Percentiles rank a stretch among this genome's conserved stretches.
Evolutionary conservation across 164 flowering plant species (phyloP).

Genomic region (Tetracentron sinense): DNA sequence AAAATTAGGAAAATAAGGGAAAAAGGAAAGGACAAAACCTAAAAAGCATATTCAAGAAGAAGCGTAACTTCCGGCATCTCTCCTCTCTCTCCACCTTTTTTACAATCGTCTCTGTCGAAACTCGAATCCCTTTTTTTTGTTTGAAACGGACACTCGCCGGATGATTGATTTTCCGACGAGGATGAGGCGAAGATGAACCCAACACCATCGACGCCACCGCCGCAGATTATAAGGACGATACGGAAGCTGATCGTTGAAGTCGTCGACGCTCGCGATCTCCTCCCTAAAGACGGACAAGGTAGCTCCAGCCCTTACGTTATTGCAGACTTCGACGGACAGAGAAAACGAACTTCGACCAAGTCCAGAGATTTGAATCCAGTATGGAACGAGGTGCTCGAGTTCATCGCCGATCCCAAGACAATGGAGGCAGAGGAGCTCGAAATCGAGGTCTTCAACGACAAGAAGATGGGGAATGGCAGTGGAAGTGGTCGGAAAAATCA

Average conservation of each 20-base stretch:
- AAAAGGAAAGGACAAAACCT: too few relatives aligned
- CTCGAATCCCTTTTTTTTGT: too few relatives aligned
- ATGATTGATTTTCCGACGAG: slow-evolving; percentile 1
- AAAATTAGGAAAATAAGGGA: too few relatives aligned
- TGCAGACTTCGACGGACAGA: slow-evolving; percentile 79
- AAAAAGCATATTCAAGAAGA: too few relatives aligned
- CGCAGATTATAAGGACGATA: slow-evolving; percentile 16
- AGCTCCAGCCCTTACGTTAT: slow-evolving; percentile 88
- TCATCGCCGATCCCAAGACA: slow-evolving; percentile 59
- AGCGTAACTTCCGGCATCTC: too few relatives aligned
- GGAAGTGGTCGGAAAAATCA: slow-evolving; percentile 56
- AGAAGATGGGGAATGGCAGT: slow-evolving; percentile 44
- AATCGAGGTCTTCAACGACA: slow-evolving; percentile 77
- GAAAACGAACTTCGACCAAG: slow-evolving; percentile 57
- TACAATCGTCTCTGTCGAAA: too few relatives aligned
- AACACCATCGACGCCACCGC: slow-evolving; percentile 12
- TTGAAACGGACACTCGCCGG: neutral
- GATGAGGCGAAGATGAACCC: slow-evolving; percentile 14
- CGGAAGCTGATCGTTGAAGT: slow-evolving; percentile 77
- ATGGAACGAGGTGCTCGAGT: slow-evolving; percentile 87
- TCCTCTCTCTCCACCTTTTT: too few relatives aligned
- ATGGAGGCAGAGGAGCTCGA: slow-evolving; percentile 79
- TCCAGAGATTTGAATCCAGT: slow-evolving; percentile 65
- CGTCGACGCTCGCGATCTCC: slow-evolving; percentile 66
- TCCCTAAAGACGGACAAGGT: slow-evolving; percentile 96